These are phyloP conservation scores for Lachancea nothofagi DNA, from an alignment of 805 yeast species.

Conservation along the genomic window DNA sequence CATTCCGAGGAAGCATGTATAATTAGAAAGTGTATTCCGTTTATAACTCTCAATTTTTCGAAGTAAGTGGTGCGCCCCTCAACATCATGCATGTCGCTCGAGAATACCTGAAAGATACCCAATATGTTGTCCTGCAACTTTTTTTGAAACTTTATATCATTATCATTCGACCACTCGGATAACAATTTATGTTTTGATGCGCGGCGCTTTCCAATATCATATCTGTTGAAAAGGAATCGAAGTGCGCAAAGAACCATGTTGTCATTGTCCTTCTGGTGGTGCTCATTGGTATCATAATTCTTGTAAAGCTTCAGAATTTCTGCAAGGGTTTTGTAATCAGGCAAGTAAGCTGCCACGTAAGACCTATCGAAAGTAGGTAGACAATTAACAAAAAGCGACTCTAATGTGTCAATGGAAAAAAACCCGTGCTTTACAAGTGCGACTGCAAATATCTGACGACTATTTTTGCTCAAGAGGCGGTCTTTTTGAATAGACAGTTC, in stretches of 20 bases:
- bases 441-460: slow-evolving; percentile 33
- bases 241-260: slow-evolving; percentile 25
- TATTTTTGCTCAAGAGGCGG: slow-evolving; percentile 25
- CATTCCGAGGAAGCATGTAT: slow-evolving; percentile 43
- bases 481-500: slow-evolving; percentile 20
- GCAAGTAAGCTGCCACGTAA: slow-evolving; percentile 25
- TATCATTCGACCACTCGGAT: slow-evolving; percentile 23
- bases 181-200: slow-evolving; percentile 26
- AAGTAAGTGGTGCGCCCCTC: slow-evolving; percentile 66
- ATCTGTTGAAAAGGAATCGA: slow-evolving; percentile 26
- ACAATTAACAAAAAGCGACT: slow-evolving; percentile 26
- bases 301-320: slow-evolving; percentile 29
- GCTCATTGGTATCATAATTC: slow-evolving; percentile 17
- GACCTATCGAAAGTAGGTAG: slow-evolving; percentile 28
- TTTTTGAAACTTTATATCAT: slow-evolving; percentile 32
- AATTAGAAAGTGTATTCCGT: slow-evolving; percentile 68
- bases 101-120: slow-evolving; percentile 72
- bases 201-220: slow-evolving; percentile 25
- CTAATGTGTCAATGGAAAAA: slow-evolving; percentile 29
- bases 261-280: slow-evolving; percentile 18
- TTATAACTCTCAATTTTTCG: slow-evolving; percentile 64
- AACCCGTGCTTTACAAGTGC: slow-evolving; percentile 31
- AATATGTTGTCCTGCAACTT: slow-evolving; percentile 56
- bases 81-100: slow-evolving; percentile 70
- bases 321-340: slow-evolving; percentile 32